These are phyloP conservation scores for Eutrema heterophyllum DNA, from an alignment of 345 rosid genomes.

Conservation along the genomic window DNA sequence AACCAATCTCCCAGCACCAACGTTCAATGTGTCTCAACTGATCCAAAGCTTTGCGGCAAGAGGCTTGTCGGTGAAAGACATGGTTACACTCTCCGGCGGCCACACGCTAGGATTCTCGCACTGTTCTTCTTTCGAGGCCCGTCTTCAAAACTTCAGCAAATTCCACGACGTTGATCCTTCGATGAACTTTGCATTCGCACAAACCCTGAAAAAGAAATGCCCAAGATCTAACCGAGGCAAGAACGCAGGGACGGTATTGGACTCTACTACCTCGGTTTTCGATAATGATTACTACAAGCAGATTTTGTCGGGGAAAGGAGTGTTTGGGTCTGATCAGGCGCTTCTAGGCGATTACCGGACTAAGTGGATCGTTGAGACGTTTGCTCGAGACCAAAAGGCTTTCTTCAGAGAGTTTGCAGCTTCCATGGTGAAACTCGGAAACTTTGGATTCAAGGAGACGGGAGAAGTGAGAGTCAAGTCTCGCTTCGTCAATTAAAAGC, in stretches of 20 bases:
- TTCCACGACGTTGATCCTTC: constrained; percentile 58
- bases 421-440: constrained; percentile 75
- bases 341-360: constrained; percentile 49
- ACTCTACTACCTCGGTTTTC: constrained; percentile 52
- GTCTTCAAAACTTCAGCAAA: constrained; percentile 58
- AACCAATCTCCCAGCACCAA: constrained; percentile 63
- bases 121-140: constrained; percentile 66
- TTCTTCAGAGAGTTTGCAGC: constrained; percentile 64
- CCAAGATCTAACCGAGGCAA: constrained; percentile 40
- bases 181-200: constrained; percentile 45
- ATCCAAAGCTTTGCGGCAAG: constrained; percentile 61
- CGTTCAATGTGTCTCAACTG: constrained; percentile 57
- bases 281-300: constrained; percentile 68
- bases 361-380: constrained; percentile 54
- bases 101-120: constrained; percentile 80
- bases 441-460: constrained; percentile 49
- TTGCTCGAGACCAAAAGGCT: constrained; percentile 50
- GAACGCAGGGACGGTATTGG: constrained; percentile 63
- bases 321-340: constrained; percentile 65
- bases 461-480: constrained; percentile 71
- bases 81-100: constrained; percentile 81
- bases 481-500: constrained; percentile 39
- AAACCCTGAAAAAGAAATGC: constrained; percentile 44
- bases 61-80: constrained; percentile 65
- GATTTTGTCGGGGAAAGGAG: constrained; percentile 48